Evolutionary conservation across 73 alveolate species (phyloP), one percentile per base, ranked within the genome.

Genomic region (Diophrys appendiculata): DNA sequence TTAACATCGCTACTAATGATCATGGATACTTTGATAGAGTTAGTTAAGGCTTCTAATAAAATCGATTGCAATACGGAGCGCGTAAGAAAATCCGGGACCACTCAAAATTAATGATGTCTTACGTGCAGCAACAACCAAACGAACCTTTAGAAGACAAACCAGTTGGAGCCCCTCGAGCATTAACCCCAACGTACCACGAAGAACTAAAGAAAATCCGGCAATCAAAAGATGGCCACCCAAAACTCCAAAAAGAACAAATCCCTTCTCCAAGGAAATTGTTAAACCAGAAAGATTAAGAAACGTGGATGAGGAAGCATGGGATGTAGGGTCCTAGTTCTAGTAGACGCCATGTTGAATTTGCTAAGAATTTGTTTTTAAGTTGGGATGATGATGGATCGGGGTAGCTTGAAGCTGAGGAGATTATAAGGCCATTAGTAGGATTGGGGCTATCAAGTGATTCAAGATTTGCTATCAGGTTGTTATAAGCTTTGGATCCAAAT

Each of bases 341-440:
- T 35, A 34, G 88, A 52, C 80, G 75, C 32, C 90, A 80, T 54
- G 80, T 87, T 0, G 94, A 87, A 69, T 80, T 87, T 54, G 94
- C 94, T 0, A 87, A 87, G 76, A 87, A 87, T 60, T 76, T 87
- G 33, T 87, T 87, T 54, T 34, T 87, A 31, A 55, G 87, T 25
- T 87, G 94, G 94, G 94, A 87, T 68, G 94, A 80, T 33, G 94
- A 87, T 54, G 94, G 94, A 23, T 60, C 88, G 28, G 94, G 94
- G 0, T 73, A 54, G n/a, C 73, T 87, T 18, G 84, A 80, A 24
- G 71, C 94, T 18, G 72, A 87, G 23, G 94, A 87, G 73, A 72
- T 87, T 11, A 72, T 80, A 0, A 87, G 80, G 55, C 90, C 94
- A 1, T 68, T 87, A 28, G 54, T 87, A 52, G 80, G 85, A 30